These are phyloP conservation scores for Talaromyces sp. DNA, from an alignment of 2,329 filamentous ascomycete species.

Conservation along the genomic window DNA sequence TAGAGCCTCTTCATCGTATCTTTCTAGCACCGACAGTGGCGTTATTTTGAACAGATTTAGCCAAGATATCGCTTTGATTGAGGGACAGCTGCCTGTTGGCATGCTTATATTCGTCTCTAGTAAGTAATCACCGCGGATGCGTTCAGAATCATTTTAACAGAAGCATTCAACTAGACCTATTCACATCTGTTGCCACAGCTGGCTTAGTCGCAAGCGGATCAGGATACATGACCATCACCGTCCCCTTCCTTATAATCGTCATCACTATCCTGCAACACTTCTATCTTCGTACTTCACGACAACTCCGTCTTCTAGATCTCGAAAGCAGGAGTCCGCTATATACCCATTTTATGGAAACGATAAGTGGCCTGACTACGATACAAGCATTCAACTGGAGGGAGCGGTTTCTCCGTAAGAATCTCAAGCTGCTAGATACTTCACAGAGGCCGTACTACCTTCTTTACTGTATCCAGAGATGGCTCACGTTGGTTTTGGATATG, in stretches of 20 bases:
- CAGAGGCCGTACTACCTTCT: conserved; percentile 56
- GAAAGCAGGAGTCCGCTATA: conserved; percentile 57
- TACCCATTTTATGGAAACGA: conserved; percentile 54
- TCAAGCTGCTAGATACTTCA: conserved; percentile 47
- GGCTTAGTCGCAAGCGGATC: conserved; percentile 45
- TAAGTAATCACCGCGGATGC: conserved; percentile 15
- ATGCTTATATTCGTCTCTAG: conserved; percentile 36
- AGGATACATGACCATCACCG: conserved; percentile 45
- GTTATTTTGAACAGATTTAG: conserved; percentile 33
- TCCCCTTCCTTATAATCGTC: conserved; percentile 45
- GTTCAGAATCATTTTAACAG: neutral
- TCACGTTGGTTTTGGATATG: conserved; percentile 48
- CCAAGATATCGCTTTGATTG: conserved; percentile 42
- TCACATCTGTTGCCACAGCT: conserved; percentile 41
- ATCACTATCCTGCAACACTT: conserved; percentile 51
- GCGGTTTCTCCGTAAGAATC: conserved; percentile 41
- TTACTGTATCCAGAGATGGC: conserved; percentile 54
- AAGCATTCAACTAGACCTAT: conserved; percentile 16
- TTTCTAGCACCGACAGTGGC: conserved; percentile 17
- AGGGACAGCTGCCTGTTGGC: conserved; percentile 39
- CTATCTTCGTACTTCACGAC: conserved; percentile 57
- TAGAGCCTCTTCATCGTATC: conserved; percentile 13
- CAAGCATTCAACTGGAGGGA: conserved; percentile 53
- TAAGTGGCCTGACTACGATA: conserved; percentile 52
- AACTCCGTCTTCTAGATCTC: conserved; percentile 56